These are phyloP conservation scores for Favolaschia claudopus DNA, from an alignment of 768 basidiomycete genomes.

Conservation along the genomic window DNA sequence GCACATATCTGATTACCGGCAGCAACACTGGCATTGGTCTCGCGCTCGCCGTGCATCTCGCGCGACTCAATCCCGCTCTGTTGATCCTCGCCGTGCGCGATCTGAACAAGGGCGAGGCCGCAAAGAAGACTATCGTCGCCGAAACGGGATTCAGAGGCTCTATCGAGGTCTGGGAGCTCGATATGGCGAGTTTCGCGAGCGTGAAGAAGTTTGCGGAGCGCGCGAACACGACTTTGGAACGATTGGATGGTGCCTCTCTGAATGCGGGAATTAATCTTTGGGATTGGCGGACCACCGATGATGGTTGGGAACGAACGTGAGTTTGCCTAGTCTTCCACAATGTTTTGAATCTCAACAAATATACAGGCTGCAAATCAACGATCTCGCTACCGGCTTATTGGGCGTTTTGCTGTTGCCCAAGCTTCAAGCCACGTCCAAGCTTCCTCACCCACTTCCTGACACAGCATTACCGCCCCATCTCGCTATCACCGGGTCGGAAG, in stretches of 20 bases:
- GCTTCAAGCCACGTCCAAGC: conserved; percentile 4
- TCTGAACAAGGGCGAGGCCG: conserved; percentile 31
- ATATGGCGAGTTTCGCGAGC: conserved; percentile 41
- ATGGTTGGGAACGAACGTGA: conserved; percentile 45
- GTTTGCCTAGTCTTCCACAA: conserved; percentile 14
- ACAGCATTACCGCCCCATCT: conserved; percentile 11
- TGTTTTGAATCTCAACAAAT: not conserved
- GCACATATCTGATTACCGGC: conserved; percentile 48
- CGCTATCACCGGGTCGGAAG: conserved; percentile 17
- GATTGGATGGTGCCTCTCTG: conserved; percentile 40
- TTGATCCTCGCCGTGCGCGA: conserved; percentile 38
- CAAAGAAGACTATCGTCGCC: conserved; percentile 21
- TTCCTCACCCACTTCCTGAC: conserved; percentile 4
- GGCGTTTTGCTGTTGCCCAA: conserved; percentile 9
- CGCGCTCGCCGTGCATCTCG: conserved; percentile 35
- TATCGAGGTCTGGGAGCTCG: conserved; percentile 43
- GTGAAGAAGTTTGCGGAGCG: conserved; percentile 40
- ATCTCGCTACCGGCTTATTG: conserved; percentile 8
- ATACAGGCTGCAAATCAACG: conserved; percentile 12
- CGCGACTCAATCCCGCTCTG: conserved; percentile 36
- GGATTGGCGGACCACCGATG: conserved; percentile 27
- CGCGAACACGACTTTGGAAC: conserved; percentile 30
- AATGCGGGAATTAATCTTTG: conserved; percentile 32
- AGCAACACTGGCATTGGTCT: conserved; percentile 49
- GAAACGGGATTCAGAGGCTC: conserved; percentile 29